Evolutionary conservation across 2,329 filamentous ascomycete species (phyloP).

Genomic region (Colletotrichum sp.): DNA sequence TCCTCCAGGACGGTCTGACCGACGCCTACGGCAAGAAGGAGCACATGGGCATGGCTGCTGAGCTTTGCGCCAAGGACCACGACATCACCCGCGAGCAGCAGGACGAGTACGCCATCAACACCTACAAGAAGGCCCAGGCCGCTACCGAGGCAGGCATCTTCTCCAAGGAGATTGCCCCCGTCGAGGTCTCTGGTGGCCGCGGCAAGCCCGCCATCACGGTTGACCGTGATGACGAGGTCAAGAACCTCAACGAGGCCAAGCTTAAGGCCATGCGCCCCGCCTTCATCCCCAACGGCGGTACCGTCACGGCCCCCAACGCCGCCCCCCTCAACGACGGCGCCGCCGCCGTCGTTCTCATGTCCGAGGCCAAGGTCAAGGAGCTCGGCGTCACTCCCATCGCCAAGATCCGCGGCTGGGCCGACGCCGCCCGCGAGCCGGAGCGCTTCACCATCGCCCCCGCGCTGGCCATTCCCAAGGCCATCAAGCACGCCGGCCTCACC

Average conservation of each 20-base stretch:
- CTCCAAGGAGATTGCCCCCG: slow-evolving; percentile 83
- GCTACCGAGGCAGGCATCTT: slow-evolving; percentile 85
- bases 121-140: slow-evolving; percentile 91
- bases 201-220: slow-evolving; percentile 86
- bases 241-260: slow-evolving; percentile 88
- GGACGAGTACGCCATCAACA: slow-evolving; percentile 94
- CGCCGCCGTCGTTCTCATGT: slow-evolving; percentile 89
- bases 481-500: slow-evolving; percentile 89
- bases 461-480: slow-evolving; percentile 94
- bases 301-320: slow-evolving; percentile 94
- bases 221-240: slow-evolving; percentile 91
- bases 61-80: slow-evolving; percentile 90
- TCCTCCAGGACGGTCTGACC: slow-evolving; percentile 92
- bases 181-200: slow-evolving; percentile 86
- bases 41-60: slow-evolving; percentile 93
- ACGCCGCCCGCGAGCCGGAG: slow-evolving; percentile 88
- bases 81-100: slow-evolving; percentile 82
- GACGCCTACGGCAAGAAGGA: slow-evolving; percentile 92
- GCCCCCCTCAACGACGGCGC: slow-evolving; percentile 96
- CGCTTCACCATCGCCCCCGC: slow-evolving; percentile 96
- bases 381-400: slow-evolving; percentile 90
- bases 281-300: slow-evolving; percentile 81
- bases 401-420: slow-evolving; percentile 97
- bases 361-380: slow-evolving; percentile 91
- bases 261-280: slow-evolving; percentile 84